These are phyloP conservation scores for Kwoniella europaea DNA, from an alignment of 768 basidiomycete genomes.

Conservation along the genomic window DNA sequence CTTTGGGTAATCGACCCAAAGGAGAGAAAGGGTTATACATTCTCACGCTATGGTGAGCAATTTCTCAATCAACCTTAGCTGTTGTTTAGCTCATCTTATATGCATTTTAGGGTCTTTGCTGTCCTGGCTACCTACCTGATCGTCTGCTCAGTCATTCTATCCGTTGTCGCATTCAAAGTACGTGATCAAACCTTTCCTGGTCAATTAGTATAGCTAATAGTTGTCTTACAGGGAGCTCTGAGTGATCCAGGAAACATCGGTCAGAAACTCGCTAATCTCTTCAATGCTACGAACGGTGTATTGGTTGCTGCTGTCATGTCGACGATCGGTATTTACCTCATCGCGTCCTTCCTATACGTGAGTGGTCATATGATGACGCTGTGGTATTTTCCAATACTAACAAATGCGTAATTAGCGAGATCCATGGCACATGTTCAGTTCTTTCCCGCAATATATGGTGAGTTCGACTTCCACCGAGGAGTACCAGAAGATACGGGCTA, in stretches of 20 bases:
- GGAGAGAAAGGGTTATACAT: conserved; percentile 84
- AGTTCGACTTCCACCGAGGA: neutral
- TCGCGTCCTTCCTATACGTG: conserved; percentile 54
- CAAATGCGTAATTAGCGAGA: conserved; percentile 55
- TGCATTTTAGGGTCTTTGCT: conserved; percentile 89
- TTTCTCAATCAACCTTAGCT: conserved; percentile 34
- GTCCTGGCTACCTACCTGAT: conserved; percentile 81
- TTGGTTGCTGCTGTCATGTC: conserved; percentile 84
- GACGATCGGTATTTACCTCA: conserved; percentile 87
- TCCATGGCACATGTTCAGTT: conserved; percentile 59
- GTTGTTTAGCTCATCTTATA: neutral
- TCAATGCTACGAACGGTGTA: conserved; percentile 76
- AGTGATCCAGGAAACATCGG: conserved; percentile 39
- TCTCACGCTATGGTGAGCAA: conserved; percentile 61
- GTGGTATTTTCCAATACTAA: conserved; percentile 60
- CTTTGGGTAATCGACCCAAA: conserved; percentile 83
- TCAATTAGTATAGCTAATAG: neutral
- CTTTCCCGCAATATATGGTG: conserved; percentile 55
- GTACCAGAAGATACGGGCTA: neutral
- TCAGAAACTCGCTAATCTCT: conserved; percentile 68
- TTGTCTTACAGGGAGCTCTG: conserved; percentile 28
- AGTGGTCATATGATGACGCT: conserved; percentile 68
- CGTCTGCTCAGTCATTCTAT: conserved; percentile 35
- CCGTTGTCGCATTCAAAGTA: conserved; percentile 64
- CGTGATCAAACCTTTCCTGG: conserved; percentile 60